Evolutionary conservation across 352 stramenopile species (phyloP), one percentile per base, ranked within the genome.

Genomic region (Globisporangium perplexum): DNA sequence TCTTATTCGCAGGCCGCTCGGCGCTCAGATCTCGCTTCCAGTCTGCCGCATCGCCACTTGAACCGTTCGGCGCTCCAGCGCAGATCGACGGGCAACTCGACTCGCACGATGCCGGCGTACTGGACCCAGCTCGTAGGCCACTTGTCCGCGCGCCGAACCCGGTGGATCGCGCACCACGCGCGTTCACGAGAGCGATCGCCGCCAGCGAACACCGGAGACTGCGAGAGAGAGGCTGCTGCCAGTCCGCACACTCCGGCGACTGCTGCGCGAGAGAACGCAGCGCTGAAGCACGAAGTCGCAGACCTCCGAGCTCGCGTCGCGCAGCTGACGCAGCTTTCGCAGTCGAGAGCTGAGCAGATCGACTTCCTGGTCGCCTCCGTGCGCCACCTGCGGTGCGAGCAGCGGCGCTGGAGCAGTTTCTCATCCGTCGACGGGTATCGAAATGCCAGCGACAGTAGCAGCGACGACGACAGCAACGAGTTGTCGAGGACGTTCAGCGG

Each of bases 81-180:
- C 30, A 35, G 30, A 35, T 12, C 30, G 39, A 23, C 26, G 23
- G 15, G 11, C 17, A 36, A 22, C 17, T 47, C 12, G 20, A 31
- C n/a, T 36, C 17, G 23, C 8, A 28, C 36, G 7, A 60, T 60
- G 53, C 18, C 35, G 35, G 46, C 35, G 33, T 59, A 59, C 35
- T 59, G 53, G 53, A 52, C 20, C 44, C 44, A 59, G 2, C 11
- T 53, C 36, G n/a, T 59, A 5, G 30, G 8, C 8, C 44, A 59
- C 10, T n/a, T 59, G 18, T 35, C 53, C 4, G 49, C 28, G 33
- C 53, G 44, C 4, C 53, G 53, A n/a, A 26, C 33, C 12, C 53
- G 53, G 6, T 59, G 53, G 53, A 35, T 48, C n/a, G 33, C 18
- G 10, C 44, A 47, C 17, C n/a, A 33, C 33, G 24, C 20, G 33